These are phyloP conservation scores for Serendipita vermifera DNA, from an alignment of 768 basidiomycete genomes.

Conservation along the genomic window DNA sequence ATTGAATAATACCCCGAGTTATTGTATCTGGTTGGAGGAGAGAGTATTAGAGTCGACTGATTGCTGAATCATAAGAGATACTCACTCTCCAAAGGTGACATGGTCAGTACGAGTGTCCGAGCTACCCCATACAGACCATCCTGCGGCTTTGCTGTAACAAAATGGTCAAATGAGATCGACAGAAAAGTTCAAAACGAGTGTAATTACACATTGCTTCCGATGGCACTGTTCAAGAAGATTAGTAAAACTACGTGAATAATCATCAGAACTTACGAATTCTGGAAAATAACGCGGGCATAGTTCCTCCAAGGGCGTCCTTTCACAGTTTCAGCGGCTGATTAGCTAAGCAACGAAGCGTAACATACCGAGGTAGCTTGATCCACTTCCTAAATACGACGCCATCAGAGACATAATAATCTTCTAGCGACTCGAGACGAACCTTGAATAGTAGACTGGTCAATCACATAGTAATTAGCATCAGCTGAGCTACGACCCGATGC, in stretches of 20 bases:
- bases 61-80: background rate
- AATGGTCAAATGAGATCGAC: background rate
- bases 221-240: background rate
- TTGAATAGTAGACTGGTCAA: constrained; percentile 8
- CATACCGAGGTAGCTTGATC: background rate
- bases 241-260: constrained; percentile 17
- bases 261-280: background rate
- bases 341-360: background rate
- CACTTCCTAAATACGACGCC: background rate
- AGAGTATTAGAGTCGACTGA: background rate
- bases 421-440: background rate
- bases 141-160: constrained; percentile 14
- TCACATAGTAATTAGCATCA: background rate
- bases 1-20: constrained; percentile 18
- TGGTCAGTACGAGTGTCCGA: constrained; percentile 22
- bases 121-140: constrained; percentile 21
- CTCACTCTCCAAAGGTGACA: constrained; percentile 21
- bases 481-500: constrained; percentile 1
- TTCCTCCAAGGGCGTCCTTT: constrained; percentile 1
- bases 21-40: constrained; percentile 9
- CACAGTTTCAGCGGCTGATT: background rate
- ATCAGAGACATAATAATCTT: constrained; percentile 15
- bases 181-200: background rate
- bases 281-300: constrained; percentile 6
- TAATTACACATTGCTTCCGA: constrained; percentile 5